Percentiles rank a stretch among this genome's conserved stretches.
Conservation (phyloP, 192 early-diverging fungal species). For the Backusella tuberculispora region DNA sequence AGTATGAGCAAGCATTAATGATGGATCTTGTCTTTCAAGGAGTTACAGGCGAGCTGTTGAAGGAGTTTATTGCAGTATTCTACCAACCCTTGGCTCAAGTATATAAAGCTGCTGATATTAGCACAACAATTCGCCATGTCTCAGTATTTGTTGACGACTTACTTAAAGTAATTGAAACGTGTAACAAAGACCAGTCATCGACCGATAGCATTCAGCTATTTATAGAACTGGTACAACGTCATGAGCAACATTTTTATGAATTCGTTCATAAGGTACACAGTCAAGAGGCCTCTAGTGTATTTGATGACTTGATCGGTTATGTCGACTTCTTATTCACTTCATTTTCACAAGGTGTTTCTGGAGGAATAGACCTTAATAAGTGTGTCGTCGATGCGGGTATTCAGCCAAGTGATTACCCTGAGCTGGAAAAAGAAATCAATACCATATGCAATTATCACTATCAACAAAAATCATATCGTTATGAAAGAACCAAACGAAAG, state of each 20-base stretch:
- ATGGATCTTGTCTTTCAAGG: constrained; percentile 53
- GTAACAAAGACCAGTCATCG: constrained; percentile 26
- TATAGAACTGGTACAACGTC: constrained; percentile 49
- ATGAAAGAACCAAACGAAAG: constrained; percentile 6
- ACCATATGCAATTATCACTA: neutral
- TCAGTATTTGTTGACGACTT: constrained; percentile 54
- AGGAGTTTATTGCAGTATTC: constrained; percentile 53
- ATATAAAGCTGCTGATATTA: constrained; percentile 58
- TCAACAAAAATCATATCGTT: neutral
- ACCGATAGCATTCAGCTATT: constrained; percentile 40
- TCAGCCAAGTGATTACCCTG: neutral
- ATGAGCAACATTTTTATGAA: constrained; percentile 52
- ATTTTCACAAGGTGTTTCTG: constrained; percentile 4
- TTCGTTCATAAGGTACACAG: constrained; percentile 58
- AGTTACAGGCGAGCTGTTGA: constrained; percentile 53
- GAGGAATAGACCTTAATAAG: neutral
- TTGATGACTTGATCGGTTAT: constrained; percentile 52
- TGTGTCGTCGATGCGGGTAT: neutral
- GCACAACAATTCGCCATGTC: constrained; percentile 50
- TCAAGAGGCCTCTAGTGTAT: constrained; percentile 49
- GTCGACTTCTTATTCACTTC: constrained; percentile 43
- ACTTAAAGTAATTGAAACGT: constrained; percentile 51
- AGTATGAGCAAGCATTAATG: constrained; percentile 54
- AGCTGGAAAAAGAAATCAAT: constrained; percentile 16
- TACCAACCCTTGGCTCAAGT: constrained; percentile 58